Evolutionary conservation across 345 rosid species (phyloP), one percentile per base, ranked within the genome.

Genomic region (Citrus sp.): DNA sequence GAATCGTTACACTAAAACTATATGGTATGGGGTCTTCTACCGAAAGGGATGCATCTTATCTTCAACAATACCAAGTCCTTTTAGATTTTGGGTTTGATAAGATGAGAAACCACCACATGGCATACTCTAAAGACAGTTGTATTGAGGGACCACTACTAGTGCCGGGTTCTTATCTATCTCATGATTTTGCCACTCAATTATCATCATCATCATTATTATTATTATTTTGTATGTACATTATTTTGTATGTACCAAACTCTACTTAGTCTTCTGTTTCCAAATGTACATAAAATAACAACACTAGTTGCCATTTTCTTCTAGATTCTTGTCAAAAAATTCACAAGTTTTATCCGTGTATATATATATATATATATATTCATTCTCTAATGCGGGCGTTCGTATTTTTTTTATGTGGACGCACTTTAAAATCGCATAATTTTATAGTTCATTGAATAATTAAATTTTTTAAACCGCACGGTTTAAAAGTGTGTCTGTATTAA

Each of bases 101-200:
- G 61, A 70, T 67, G 64, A 65, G 54, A 73, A 55, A 24, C 49
- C 10, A 67, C 60, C 75, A 73, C 70, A 72, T 81, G 73, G 78
- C 64, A 21, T 55, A n/a, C 63, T 4, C 62, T 42, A 3, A 46
- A 3, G 14, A 30, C 46, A 75, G 42, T 73, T 63, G 76, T 60
- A 35, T 18, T 35, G 0, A 22, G 46, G 84, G 84, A 73, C 84
- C 84, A 82, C 76, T 7, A 7, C 8, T 51, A 18, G 8, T 37
- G 28, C 46, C 14, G 0, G 22, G 19, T 32, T 28, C 61, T 25
- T 51, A 30, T 62, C 77, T 46, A 42, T 28, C 25, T 30, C 34
- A 74, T 75, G 60, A 75, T 82, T 3, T 64, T 61, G 65, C 6
- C 21, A 60, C 67, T 55, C 73, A 30, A 42, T 24, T 72, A 7